These are phyloP conservation scores for Mucor sp. DNA, from an alignment of 371 early-diverging fungal genomes.

Conservation along the genomic window DNA sequence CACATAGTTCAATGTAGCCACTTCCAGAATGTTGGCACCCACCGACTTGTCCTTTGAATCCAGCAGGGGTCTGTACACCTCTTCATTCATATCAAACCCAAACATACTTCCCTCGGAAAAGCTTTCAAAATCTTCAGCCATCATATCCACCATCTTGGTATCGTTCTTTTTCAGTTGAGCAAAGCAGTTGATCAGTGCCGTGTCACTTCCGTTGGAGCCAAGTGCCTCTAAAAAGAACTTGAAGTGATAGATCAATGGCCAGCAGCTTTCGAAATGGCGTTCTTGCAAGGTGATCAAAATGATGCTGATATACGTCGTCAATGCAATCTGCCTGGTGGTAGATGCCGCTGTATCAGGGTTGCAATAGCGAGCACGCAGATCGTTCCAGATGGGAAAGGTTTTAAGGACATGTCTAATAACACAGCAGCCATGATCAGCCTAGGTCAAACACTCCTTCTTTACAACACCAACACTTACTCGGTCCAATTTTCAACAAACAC, in stretches of 20 bases:
- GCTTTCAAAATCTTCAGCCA: conserved; percentile 46
- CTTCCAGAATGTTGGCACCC: conserved; percentile 44
- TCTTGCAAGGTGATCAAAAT: conserved; percentile 52
- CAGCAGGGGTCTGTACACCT: conserved; percentile 35
- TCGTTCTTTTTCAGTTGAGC: conserved; percentile 25
- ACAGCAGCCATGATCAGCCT: neutral
- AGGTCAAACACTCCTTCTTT: neutral
- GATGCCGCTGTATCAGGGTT: conserved; percentile 26
- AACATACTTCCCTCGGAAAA: conserved; percentile 51
- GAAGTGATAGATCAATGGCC: conserved; percentile 49
- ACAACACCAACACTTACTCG: conserved; percentile 24
- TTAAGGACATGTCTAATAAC: conserved; percentile 35
- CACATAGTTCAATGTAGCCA: conserved; percentile 40
- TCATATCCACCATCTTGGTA: conserved; percentile 48
- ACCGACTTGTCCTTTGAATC: conserved; percentile 32
- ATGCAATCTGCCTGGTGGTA: conserved; percentile 43
- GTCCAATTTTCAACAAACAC: conserved; percentile 48
- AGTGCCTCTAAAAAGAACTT: conserved; percentile 43
- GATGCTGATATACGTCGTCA: conserved; percentile 52
- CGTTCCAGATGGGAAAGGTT: conserved; percentile 42
- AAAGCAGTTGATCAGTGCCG: conserved; percentile 12
- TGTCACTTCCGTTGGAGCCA: conserved; percentile 13
- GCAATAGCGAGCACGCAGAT: conserved; percentile 19
- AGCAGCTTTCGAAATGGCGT: conserved; percentile 49
- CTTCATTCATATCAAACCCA: conserved; percentile 52